These are phyloP conservation scores for Hyphopichia khmerensis DNA, from an alignment of 1,139 yeast genomes.

Conservation along the genomic window DNA sequence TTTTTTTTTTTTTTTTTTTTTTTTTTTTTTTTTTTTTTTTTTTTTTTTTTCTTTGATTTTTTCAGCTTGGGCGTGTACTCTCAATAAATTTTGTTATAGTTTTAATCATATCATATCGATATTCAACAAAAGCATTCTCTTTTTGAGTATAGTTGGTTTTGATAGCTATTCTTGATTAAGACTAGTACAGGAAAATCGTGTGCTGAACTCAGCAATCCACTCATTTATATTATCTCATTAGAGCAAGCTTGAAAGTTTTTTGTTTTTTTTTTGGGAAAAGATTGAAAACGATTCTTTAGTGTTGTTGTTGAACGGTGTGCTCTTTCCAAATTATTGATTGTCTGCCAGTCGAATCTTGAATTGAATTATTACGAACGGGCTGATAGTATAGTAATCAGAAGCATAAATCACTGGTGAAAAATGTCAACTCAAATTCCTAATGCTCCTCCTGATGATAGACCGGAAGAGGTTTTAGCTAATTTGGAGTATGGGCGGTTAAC, in stretches of 20 bases:
- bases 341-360: too few relatives aligned
- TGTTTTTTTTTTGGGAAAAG: too few relatives aligned
- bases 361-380: too few relatives aligned
- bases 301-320: too few relatives aligned
- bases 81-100: background rate
- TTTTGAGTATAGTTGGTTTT: background rate
- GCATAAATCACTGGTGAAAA: too few relatives aligned
- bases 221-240: too few relatives aligned
- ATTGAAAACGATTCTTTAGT: too few relatives aligned
- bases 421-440: constrained; percentile 39
- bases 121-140: background rate
- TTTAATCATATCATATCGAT: background rate
- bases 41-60: background rate
- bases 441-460: constrained; percentile 47
- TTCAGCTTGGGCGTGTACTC: background rate
- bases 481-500: constrained; percentile 65
- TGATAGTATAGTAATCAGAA: too few relatives aligned
- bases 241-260: too few relatives aligned
- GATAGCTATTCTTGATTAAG: background rate
- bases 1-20: background rate
- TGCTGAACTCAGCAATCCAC: too few relatives aligned
- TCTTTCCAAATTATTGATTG: too few relatives aligned
- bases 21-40: background rate
- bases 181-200: background rate
- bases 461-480: constrained; percentile 55